Evolutionary conservation across 495 filamentous ascomycete genomes (phyloP), one percentile per base, ranked within the genome.

Genomic region (Neurospora sp.): DNA sequence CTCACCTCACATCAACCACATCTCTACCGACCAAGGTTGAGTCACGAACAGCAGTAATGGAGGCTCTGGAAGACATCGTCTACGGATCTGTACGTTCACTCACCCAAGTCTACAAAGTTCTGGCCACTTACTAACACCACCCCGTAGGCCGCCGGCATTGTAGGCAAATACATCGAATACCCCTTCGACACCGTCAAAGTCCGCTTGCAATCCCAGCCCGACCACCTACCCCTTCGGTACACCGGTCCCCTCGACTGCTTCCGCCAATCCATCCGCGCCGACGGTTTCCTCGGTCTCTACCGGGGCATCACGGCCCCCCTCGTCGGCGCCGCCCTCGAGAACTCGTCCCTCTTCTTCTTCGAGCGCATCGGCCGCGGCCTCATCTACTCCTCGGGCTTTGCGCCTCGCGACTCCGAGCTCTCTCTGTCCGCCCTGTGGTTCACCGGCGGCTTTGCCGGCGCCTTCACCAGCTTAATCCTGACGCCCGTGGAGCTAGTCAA

Each of bases 111-210:
- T 6, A 59, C 20, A 54, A 14, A 14, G 1, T 27, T 23, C 11
- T 7, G 5, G 72, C 71, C 41, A 9, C 14, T n/a, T 48, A 40
- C 71, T 78, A 78, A 82, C 75, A 44, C 62, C 44, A 69, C 71
- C 31, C 31, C n/a, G 2, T 76, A 94, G 92, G 81, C 89, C 35
- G 94, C 94, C 48, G 96, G 96, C 73, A 90, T 96, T 72, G 92
- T 92, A 31, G 96, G 96, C 74, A 99, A 99, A 85, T 89, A 93
- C 75, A 93, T 99, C 77, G 96, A 99, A 78, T 99, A 96, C 80
- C 96, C 96, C 39, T 98, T 98, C 82, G 96, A 99, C 84, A 99
- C 96, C 0, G 91, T 99, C 77, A 99, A 99, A 85, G 96, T 90
- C 69, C 85, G 89, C 35, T 83, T 93, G 5, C 91, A 93, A 79